Evolutionary conservation across 768 basidiomycete species (phyloP).

Genomic region (Pleurotus ostreatus): DNA sequence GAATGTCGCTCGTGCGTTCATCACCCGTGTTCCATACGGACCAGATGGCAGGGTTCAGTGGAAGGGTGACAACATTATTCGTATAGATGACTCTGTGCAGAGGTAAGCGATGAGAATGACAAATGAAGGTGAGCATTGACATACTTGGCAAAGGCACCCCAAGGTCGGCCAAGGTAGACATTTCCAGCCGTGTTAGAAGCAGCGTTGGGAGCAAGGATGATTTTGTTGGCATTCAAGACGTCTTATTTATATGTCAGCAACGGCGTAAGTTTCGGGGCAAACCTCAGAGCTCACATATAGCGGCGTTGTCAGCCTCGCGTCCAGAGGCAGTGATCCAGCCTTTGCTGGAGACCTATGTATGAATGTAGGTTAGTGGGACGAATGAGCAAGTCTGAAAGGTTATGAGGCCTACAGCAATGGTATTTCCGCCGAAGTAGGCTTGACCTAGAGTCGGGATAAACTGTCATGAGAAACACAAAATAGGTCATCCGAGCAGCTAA

Average conservation of each 20-base stretch:
- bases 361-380: background rate
- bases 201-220: slow-evolving; percentile 37
- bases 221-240: slow-evolving; percentile 40
- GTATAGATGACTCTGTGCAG: slow-evolving; percentile 42
- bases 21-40: slow-evolving; percentile 38
- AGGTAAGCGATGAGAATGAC: background rate
- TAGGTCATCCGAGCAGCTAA: background rate
- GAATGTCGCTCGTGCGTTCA: slow-evolving; percentile 35
- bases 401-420: slow-evolving; percentile 26
- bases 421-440: slow-evolving; percentile 47
- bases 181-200: slow-evolving; percentile 30
- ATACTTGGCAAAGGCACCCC: slow-evolving; percentile 43
- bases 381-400: too few species aligned
- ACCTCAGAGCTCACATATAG: slow-evolving; percentile 36
- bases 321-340: slow-evolving; percentile 49
- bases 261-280: background rate
- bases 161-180: slow-evolving; percentile 44
- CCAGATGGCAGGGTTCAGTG: slow-evolving; percentile 40
- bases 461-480: background rate
- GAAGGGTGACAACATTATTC: slow-evolving; percentile 36
- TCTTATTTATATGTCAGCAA: slow-evolving; percentile 20
- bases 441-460: slow-evolving; percentile 16
- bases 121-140: slow-evolving; percentile 8
- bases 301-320: slow-evolving; percentile 36
- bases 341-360: slow-evolving; percentile 23